Conservation (phyloP, 139 green algal genomes). For the Zygnema cylindricum region DNA sequence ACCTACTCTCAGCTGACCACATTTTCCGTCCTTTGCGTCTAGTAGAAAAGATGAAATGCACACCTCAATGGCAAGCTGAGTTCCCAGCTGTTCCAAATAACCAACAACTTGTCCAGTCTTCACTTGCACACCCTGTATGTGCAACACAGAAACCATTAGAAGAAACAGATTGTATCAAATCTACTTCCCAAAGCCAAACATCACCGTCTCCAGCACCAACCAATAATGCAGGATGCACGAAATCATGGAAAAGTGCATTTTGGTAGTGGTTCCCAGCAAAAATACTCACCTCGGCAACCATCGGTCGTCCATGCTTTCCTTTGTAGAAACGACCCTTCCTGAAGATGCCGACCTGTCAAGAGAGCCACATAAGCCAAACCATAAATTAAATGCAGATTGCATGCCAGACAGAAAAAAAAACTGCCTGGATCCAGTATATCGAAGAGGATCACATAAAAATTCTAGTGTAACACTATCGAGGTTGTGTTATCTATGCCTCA, state of each 20-base stretch:
- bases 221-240: too few relatives aligned
- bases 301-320: constrained; percentile 84
- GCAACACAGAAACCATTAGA: background rate
- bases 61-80: constrained; percentile 83
- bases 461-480: too few relatives aligned
- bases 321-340: constrained; percentile 80
- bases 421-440: too few relatives aligned
- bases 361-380: background rate
- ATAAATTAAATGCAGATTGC: background rate
- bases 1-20: too few relatives aligned
- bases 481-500: too few relatives aligned
- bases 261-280: background rate
- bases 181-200: too few relatives aligned
- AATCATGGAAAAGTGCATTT: background rate
- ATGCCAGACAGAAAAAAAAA: background rate
- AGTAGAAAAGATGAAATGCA: background rate
- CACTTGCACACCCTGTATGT: constrained; percentile 74
- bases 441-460: too few relatives aligned
- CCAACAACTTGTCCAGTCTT: constrained; percentile 86
- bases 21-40: too few relatives aligned
- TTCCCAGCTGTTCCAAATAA: constrained; percentile 95
- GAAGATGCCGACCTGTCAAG: constrained; percentile 75
- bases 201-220: too few relatives aligned
- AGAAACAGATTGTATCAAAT: too few relatives aligned
- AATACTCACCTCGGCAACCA: constrained; percentile 70